Base-by-base conservation (phyloP, 768 basidiomycete species). In the Nidularia sp. region DNA sequence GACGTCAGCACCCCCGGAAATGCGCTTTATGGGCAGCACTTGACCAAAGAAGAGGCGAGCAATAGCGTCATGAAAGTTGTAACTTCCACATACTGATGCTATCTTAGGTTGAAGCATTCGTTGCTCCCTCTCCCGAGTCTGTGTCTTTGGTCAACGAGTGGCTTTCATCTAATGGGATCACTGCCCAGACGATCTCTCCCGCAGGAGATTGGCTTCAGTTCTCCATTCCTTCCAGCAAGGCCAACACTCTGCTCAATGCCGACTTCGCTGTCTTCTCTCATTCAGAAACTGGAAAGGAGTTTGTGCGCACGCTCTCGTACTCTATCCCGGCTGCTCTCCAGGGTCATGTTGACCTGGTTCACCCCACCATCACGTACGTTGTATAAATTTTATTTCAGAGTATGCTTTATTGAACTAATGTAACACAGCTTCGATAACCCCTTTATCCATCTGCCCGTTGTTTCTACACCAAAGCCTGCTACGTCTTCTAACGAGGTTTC, bases 1-100 rank as follows among this genome's bases (percentile, higher is more conserved):
- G 69, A 63, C 41, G 70, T 74, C 55, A 71, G 69, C 54, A 69
- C 67, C 2, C 73, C 74, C 3, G 57, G 59, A 32, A 74, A 62
- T 56, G 54, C 62, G 7, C 47, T 57, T 6, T 75, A 70, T 55
- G 69, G 73, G 12, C 64, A 73, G 55, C 69, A 70, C 49, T 52
- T 76, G 35, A 66, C 57, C 51, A 62, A 65, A 56, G 73, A 69
- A 9, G 65, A 75, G 64, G 73, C 76, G 53, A 41, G 34, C 13
- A 34, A 34, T 45, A 34, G n/a, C 34, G 35, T 15, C 18, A 45
- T 35, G 35, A 33, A 39, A 31, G 22, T 8, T 39, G 45, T 15
- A 13, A 10, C 3, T 45, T 25, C 12, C 12, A 9, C 44, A 13
- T 41, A 41, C 15, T 12, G 15, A 41, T 41, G 39, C 39, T 33